Evolutionary conservation across 768 basidiomycete species (phyloP).

Genomic region (Amanita muscaria): DNA sequence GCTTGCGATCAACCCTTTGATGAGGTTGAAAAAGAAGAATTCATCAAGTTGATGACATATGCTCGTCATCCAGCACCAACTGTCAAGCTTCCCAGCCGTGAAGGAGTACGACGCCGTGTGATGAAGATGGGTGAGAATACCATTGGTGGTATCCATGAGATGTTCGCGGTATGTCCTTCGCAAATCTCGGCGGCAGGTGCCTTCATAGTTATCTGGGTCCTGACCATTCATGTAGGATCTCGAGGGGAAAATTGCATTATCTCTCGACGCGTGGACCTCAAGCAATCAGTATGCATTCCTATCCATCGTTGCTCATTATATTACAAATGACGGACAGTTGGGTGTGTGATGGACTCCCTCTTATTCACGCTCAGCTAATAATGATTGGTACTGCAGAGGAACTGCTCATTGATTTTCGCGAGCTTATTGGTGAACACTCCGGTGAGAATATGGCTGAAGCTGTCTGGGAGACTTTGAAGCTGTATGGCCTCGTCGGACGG

Average conservation of each 20-base stretch:
- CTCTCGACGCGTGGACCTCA: conserved; percentile 23
- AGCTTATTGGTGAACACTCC: conserved; percentile 25
- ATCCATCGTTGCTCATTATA: conserved; percentile 22
- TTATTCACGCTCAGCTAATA: background rate
- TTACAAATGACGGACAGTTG: conserved; percentile 17
- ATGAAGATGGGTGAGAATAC: conserved; percentile 13
- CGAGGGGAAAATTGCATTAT: conserved; percentile 14
- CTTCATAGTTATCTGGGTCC: background rate
- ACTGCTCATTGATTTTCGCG: conserved; percentile 26
- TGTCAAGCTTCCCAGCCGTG: background rate
- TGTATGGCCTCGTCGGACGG: conserved; percentile 19
- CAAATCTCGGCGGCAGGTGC: no score
- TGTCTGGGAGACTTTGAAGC: conserved; percentile 21
- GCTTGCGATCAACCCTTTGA: conserved; percentile 7
- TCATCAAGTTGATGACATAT: background rate
- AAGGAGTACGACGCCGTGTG: background rate
- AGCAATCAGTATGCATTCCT: conserved; percentile 23
- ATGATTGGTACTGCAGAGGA: no score
- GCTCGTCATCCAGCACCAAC: background rate
- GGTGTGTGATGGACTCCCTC: conserved; percentile 9
- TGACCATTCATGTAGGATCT: conserved; percentile 8
- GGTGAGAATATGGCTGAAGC: conserved; percentile 27
- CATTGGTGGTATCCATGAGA: conserved; percentile 8
- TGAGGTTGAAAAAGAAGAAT: conserved; percentile 2
- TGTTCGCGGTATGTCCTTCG: conserved; percentile 15